Base-by-base conservation (phyloP, 2,329 filamentous ascomycete species). In the Ascochyta clinopodiicola region DNA sequence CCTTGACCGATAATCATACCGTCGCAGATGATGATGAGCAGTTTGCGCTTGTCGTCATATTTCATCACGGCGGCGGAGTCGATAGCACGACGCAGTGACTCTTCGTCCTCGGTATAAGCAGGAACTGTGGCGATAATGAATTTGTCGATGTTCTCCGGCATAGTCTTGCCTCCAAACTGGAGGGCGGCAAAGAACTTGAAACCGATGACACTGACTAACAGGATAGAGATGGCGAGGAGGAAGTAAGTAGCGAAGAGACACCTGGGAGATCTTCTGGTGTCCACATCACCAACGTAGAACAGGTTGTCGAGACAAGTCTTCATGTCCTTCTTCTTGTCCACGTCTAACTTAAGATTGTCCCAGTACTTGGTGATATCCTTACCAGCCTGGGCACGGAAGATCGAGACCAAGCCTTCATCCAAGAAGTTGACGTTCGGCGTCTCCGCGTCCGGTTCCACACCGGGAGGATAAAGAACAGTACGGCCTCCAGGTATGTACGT, bases 1-100 rank as follows among this genome's bases (percentile, higher is more conserved):
- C 95, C 95, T 79, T 97, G 93, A 69, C 95, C 95, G 63, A 99
- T 96, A 81, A 99, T 99, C 94, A 99, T 98, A 78, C 95, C 95
- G 71, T 99, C 95, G 70, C 95, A 99, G 61, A 99, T 83, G 59
- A 99, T 84, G 63, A 96, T 87, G 24, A 99, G 82, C 12, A 99
- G 84, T 81, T 99, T 99, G 71, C 95, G 91, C 81, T 99, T 99
- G 74, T 99, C 94, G 70, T 99, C 95, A 72, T 99, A 99, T 64
- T 88, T 88, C 92, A 97, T 97, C 58, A 92, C 86, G 25, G 95
- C 93, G 56, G 92, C 90, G 0, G 95, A 99, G 75, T 99, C 95
- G 67, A 99, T 96, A 56, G 95, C 95, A 82, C 94, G 93, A 51
- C 95, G 92, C 24, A 99, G 83, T 32, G 94, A 98, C 0, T 99